phyloP scores from a whole-genome alignment of 805 yeast genomes.

The Kodamaea neixiangensis region DNA sequence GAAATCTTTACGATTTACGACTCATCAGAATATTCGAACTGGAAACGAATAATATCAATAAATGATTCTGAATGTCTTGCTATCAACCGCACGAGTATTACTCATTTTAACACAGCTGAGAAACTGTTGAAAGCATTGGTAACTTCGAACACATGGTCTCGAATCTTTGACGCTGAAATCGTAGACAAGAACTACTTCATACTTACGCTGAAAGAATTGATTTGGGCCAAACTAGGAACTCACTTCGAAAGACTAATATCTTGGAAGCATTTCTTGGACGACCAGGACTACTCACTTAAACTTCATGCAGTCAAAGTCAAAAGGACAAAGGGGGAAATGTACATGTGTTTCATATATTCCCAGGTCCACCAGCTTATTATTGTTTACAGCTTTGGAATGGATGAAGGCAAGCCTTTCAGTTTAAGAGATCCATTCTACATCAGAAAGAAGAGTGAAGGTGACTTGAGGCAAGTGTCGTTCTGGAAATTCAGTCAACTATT shows the following conservation, averaged over 20 bases:
- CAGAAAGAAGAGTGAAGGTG: slow-evolving; percentile 11
- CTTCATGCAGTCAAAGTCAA: slow-evolving; percentile 29
- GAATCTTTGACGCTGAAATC: slow-evolving; percentile 46
- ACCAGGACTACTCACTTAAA: slow-evolving; percentile 49
- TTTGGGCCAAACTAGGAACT: slow-evolving; percentile 45
- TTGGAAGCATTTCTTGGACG: slow-evolving; percentile 70
- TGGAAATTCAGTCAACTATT: slow-evolving; percentile 1
- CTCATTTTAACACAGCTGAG: slow-evolving; percentile 27
- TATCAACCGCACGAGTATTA: slow-evolving; percentile 48
- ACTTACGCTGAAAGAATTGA: slow-evolving; percentile 67
- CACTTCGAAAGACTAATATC: slow-evolving; percentile 53
- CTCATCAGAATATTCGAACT: slow-evolving; percentile 54
- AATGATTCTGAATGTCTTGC: slow-evolving; percentile 25
- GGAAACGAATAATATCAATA: slow-evolving; percentile 55
- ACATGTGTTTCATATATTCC: slow-evolving; percentile 31
- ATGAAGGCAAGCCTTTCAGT: slow-evolving; percentile 36
- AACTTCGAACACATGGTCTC: slow-evolving; percentile 56
- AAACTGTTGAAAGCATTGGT: slow-evolving; percentile 34
- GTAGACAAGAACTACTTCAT: slow-evolving; percentile 43
- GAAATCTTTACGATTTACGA: slow-evolving; percentile 30
- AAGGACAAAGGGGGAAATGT: slow-evolving; percentile 18
- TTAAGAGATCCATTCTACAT: slow-evolving; percentile 38
- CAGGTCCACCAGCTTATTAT: slow-evolving; percentile 30
- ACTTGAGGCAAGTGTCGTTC: slow-evolving; percentile 19
- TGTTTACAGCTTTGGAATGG: slow-evolving; percentile 35